These are phyloP conservation scores for Aspergillus hancockii DNA, from an alignment of 495 filamentous ascomycete species.

Conservation along the genomic window DNA sequence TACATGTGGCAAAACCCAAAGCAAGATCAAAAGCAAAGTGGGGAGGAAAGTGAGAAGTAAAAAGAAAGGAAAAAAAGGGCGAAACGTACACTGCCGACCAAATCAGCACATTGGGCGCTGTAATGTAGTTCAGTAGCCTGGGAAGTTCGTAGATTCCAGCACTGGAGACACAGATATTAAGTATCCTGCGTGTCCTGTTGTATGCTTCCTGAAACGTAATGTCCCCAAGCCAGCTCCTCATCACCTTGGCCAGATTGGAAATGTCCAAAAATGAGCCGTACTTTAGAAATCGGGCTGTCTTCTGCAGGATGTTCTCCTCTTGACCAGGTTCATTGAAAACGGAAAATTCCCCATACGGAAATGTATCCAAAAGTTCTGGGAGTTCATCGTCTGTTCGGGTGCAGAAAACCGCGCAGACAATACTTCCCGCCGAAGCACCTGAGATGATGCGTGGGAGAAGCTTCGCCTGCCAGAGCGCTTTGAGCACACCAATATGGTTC, in stretches of 20 bases:
- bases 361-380: slow-evolving; percentile 66
- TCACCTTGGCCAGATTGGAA: slow-evolving; percentile 73
- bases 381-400: slow-evolving; percentile 84
- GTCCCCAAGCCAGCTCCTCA: slow-evolving; percentile 77
- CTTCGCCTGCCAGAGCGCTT: slow-evolving; percentile 72
- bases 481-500: slow-evolving; percentile 94
- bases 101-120: slow-evolving; percentile 89
- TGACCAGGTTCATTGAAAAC: slow-evolving; percentile 78
- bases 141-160: slow-evolving; percentile 86
- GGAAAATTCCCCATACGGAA: slow-evolving; percentile 77
- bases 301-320: slow-evolving; percentile 67
- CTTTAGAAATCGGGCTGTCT: slow-evolving; percentile 74
- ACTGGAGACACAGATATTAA: slow-evolving; percentile 91
- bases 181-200: slow-evolving; percentile 82
- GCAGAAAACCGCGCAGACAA: slow-evolving; percentile 85
- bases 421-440: slow-evolving; percentile 91
- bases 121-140: slow-evolving; percentile 86
- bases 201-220: slow-evolving; percentile 96
- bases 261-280: slow-evolving; percentile 84
- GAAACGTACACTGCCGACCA: slow-evolving; percentile 85
- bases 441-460: slow-evolving; percentile 90
- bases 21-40: too few species aligned
- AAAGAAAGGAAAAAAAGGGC: not conserved
- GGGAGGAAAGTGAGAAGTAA: too few species aligned
- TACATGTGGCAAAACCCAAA: not conserved